These are phyloP conservation scores for Claviceps sp. DNA, from an alignment of 2,329 filamentous ascomycete genomes.

Conservation along the genomic window DNA sequence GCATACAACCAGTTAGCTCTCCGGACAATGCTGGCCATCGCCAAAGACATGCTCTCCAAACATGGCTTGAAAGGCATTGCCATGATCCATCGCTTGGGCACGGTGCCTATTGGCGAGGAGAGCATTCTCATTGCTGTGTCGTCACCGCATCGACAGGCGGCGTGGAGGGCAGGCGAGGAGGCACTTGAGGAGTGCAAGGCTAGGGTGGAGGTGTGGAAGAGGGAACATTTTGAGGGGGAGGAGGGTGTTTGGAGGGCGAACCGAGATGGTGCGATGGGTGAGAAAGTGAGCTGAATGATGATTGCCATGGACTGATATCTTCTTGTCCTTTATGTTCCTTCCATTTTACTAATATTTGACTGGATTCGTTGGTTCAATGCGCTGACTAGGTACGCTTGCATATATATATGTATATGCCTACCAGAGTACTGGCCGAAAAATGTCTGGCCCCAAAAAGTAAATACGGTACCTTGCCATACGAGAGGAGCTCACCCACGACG, in stretches of 20 bases:
- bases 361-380: too few species aligned
- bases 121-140: conserved; percentile 84
- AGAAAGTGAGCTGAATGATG: conserved; percentile 22
- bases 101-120: conserved; percentile 82
- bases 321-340: too few species aligned
- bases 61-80: conserved; percentile 60
- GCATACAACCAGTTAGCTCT: conserved; percentile 61
- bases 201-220: conserved; percentile 89
- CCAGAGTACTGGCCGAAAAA: too few species aligned
- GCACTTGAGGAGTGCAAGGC: conserved; percentile 77
- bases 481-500: not conserved
- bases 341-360: too few species aligned
- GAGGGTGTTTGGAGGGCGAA: conserved; percentile 83
- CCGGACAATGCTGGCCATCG: conserved; percentile 53
- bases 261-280: conserved; percentile 53
- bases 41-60: conserved; percentile 38
- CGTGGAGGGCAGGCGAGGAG: conserved; percentile 81
- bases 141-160: conserved; percentile 67
- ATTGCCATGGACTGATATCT: too few species aligned
- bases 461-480: not conserved
- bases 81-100: conserved; percentile 73
- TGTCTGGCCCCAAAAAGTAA: too few species aligned
- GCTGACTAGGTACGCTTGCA: too few species aligned
- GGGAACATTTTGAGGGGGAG: conserved; percentile 70
- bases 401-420: too few species aligned